Evolutionary conservation across 257 asterid species (phyloP).

Genomic region (Voacanga thouarsii): DNA sequence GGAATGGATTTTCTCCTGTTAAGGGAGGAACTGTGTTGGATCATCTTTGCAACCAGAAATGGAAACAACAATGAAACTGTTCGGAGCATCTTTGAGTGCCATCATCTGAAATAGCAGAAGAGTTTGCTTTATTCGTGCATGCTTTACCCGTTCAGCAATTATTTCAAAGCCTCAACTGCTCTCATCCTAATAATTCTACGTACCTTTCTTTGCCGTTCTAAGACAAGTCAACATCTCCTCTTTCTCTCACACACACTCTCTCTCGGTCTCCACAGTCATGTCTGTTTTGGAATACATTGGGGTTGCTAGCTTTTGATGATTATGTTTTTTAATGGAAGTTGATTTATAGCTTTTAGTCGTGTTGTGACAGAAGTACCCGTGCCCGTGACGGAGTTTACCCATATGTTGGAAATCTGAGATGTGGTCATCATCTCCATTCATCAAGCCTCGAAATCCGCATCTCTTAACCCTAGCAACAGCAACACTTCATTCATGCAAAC

Average conservation of each 20-base stretch:
- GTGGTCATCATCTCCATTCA: slow-evolving; percentile 17
- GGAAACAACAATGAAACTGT: slow-evolving; percentile 3
- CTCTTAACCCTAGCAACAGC: slow-evolving; percentile 26
- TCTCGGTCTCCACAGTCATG: slow-evolving; percentile 16
- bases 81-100: slow-evolving; percentile 4
- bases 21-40: background rate
- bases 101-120: slow-evolving; percentile 18
- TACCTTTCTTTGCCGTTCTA: slow-evolving; percentile 36
- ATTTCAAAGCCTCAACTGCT: slow-evolving; percentile 22
- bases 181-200: slow-evolving; percentile 24
- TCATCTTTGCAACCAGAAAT: background rate
- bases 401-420: background rate
- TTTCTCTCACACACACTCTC: slow-evolving; percentile 2
- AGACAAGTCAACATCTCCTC: slow-evolving; percentile 41
- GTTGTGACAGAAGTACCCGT: background rate
- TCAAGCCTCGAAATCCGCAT: slow-evolving; percentile 25
- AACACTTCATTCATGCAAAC: slow-evolving; percentile 37
- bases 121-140: slow-evolving; percentile 29
- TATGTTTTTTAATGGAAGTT: slow-evolving; percentile 22
- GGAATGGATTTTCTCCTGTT: background rate
- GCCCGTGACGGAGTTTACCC: background rate
- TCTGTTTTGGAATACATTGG: background rate
- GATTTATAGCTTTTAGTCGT: too few relatives aligned
- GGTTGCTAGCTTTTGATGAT: background rate
- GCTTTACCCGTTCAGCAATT: slow-evolving; percentile 27